Evolutionary conservation across 2,329 filamentous ascomycete species (phyloP).

Genomic region (Rachicladosporium sp.): DNA sequence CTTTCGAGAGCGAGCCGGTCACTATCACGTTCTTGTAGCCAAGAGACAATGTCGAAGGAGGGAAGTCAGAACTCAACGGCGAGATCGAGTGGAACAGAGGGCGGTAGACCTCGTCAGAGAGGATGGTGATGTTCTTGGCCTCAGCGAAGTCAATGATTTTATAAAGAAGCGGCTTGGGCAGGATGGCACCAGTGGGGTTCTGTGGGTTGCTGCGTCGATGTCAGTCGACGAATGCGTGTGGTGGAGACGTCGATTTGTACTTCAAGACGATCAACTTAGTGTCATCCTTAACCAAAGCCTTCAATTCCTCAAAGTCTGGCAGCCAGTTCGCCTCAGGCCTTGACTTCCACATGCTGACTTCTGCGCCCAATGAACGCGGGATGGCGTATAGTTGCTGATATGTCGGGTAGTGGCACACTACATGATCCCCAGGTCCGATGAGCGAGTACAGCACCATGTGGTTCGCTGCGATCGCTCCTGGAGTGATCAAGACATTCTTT

Average conservation of each 20-base stretch:
- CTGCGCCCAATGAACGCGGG: slow-evolving; percentile 60
- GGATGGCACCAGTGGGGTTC: slow-evolving; percentile 65
- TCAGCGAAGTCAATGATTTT: slow-evolving; percentile 52
- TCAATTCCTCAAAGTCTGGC: slow-evolving; percentile 54
- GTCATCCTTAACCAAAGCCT: slow-evolving; percentile 50
- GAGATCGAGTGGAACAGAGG: slow-evolving; percentile 64
- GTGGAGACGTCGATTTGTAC: slow-evolving; percentile 12
- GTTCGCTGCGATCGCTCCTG: slow-evolving; percentile 76
- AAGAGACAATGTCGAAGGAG: slow-evolving; percentile 57
- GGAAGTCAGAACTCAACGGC: slow-evolving; percentile 41
- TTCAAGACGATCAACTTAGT: slow-evolving; percentile 61
- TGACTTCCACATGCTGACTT: slow-evolving; percentile 66
- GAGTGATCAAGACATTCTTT: slow-evolving; percentile 63
- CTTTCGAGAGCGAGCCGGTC: slow-evolving; percentile 75
- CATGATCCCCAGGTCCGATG: slow-evolving; percentile 62
- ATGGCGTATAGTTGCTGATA: slow-evolving; percentile 76
- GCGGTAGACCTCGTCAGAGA: slow-evolving; percentile 72
- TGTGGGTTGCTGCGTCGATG: slow-evolving; percentile 52
- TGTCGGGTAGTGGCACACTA: slow-evolving; percentile 75
- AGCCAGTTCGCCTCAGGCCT: slow-evolving; percentile 52
- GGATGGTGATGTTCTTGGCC: slow-evolving; percentile 50
- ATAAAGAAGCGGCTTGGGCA: slow-evolving; percentile 48
- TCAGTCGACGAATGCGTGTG: slow-evolving; percentile 14
- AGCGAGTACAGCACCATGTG: slow-evolving; percentile 63
- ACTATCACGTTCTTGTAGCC: slow-evolving; percentile 59